Percentiles rank a stretch among this genome's conserved stretches.
phyloP scores from a whole-genome alignment of 371 early-diverging fungal genomes.

The Zychaea mexicana region DNA sequence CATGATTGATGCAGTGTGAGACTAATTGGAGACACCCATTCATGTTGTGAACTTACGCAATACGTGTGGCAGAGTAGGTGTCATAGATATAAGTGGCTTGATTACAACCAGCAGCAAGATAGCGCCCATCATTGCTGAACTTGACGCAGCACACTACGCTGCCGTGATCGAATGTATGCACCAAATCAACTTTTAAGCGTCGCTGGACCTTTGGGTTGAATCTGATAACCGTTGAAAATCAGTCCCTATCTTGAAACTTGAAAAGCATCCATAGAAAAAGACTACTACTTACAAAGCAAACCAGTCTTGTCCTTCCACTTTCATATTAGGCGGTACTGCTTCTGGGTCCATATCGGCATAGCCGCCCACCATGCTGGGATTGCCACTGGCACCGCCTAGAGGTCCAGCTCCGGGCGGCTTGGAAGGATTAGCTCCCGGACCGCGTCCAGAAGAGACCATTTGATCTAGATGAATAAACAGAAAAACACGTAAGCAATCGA shows the following conservation, averaged over 20 bases:
- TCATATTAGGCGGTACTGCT: conserved; percentile 75
- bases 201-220: conserved; percentile 73
- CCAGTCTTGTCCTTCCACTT: conserved; percentile 90
- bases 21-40: no score
- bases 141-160: conserved; percentile 95
- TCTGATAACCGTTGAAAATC: conserved; percentile 22
- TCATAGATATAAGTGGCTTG: conserved; percentile 86
- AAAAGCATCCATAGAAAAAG: background rate
- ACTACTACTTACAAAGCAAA: conserved; percentile 64
- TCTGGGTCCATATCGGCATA: conserved; percentile 86
- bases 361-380: conserved; percentile 30
- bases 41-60: conserved; percentile 71
- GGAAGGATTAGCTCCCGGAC: conserved; percentile 11
- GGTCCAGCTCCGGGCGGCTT: conserved; percentile 25
- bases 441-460: conserved; percentile 14
- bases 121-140: conserved; percentile 88
- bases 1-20: no score
- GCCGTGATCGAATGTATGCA: conserved; percentile 81
- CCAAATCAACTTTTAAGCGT: conserved; percentile 74
- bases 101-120: conserved; percentile 94
- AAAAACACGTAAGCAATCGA: no score
- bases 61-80: conserved; percentile 69
- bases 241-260: background rate
- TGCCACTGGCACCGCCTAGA: conserved; percentile 10
- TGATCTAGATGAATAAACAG: conserved; percentile 2